Evolutionary conservation across 2,329 filamentous ascomycete species (phyloP), one percentile per base, ranked within the genome.

Genomic region (Aureobasidium sp.): DNA sequence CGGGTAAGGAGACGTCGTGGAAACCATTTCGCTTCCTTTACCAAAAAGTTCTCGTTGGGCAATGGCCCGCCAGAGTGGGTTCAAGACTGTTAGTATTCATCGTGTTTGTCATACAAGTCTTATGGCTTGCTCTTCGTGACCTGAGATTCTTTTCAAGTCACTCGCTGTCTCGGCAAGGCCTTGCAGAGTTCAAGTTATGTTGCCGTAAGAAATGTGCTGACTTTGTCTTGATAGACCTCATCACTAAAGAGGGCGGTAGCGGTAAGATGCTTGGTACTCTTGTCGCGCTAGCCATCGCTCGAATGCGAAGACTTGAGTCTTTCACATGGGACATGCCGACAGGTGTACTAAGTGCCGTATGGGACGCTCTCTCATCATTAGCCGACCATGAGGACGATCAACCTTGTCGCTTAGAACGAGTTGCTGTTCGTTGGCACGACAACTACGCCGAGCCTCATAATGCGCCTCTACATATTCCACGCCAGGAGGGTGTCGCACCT

Each of bases 271-370:
- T 94, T n/a, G 89, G 89, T 5, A 93, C 89, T 1, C 77, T 94
- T 55, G 89, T 91, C 14, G 88, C 89, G 11, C 76, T 92, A 66
- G 88, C 89, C 14, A 80, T 94, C n/a, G 85, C 87, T 47, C 87
- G 88, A 65, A 94, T 94, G 90, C 78, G 85, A 57, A 90, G 90
- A 69, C 79, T 95, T 42, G 90, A 94, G 74, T 86, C 85, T 0
- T 94, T 94, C 69, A 80, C 90, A 3, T 94, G 90, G 90, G 90
- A 95, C 70, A 93, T 94, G 90, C 90, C 90, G 0, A 94, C 90
- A 0, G 90, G 90, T 1, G 87, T 94, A 20, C 76, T 91, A 59
- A 83, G 89, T 59, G 89, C 93, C 71, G 87, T 93, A 31, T 94
- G 91, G 83, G 83, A 91, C 70, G 87, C 89, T 25, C 79, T 95